A percentile compares a stretch with the other conserved stretches of the same genome.
phyloP scores from a whole-genome alignment of 768 basidiomycete genomes.

The Xerocomus brunneocitrinus region DNA sequence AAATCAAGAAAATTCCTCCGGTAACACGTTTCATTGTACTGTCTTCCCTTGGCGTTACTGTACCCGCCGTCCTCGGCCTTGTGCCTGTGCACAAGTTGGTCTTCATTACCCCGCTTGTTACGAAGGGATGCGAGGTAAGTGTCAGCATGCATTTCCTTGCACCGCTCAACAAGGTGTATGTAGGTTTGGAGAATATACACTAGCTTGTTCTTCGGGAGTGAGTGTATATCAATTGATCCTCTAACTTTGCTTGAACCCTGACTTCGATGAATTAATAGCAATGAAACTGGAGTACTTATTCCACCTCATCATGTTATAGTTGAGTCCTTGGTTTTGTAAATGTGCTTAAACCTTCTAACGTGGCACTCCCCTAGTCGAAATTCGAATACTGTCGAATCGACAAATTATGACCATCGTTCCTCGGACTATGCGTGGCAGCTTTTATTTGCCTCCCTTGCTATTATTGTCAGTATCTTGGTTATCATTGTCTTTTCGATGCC shows the following conservation, averaged over 20 bases:
- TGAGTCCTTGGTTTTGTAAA: slow-evolving; percentile 15
- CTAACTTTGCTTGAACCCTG: not conserved
- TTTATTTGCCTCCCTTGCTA: slow-evolving; percentile 46
- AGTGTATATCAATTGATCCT: slow-evolving; percentile 8
- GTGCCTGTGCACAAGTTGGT: slow-evolving; percentile 50
- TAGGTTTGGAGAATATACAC: slow-evolving; percentile 74
- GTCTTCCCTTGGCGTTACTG: slow-evolving; percentile 57
- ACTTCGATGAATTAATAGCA: slow-evolving; percentile 15
- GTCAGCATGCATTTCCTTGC: not conserved
- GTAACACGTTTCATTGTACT: slow-evolving; percentile 69
- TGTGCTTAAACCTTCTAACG: not conserved
- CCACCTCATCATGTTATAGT: slow-evolving; percentile 42
- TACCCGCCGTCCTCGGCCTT: slow-evolving; percentile 52
- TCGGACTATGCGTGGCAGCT: slow-evolving; percentile 79
- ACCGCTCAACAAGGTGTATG: not conserved
- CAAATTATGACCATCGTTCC: slow-evolving; percentile 53
- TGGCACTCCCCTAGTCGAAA: slow-evolving; percentile 48
- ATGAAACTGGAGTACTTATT: slow-evolving; percentile 35
- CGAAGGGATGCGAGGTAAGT: slow-evolving; percentile 49
- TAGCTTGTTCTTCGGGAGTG: slow-evolving; percentile 70
- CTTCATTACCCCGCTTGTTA: slow-evolving; percentile 47
- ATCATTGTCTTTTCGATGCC: not conserved
- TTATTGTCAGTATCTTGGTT: slow-evolving; percentile 48
- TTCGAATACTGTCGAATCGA: slow-evolving; percentile 58
- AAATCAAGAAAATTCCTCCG: slow-evolving; percentile 78